Percentiles rank a stretch among this genome's conserved stretches.
phyloP scores from a whole-genome alignment of 352 stramenopile species.

The Phytophthora rubi region DNA sequence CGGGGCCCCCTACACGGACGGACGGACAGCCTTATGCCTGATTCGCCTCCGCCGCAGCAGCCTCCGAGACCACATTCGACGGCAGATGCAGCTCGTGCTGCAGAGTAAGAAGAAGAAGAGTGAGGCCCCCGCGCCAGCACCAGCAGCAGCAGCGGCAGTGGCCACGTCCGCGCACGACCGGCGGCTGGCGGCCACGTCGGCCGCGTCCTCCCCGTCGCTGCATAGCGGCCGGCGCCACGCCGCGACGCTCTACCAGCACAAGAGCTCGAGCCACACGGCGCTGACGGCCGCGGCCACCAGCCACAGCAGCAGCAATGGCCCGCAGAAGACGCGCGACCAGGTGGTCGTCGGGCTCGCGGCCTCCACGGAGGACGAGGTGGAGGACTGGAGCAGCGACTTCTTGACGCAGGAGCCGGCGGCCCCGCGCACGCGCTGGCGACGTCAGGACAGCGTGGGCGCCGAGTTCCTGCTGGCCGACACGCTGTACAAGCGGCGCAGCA shows the following conservation, averaged over 20 bases:
- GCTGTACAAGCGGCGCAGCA: constrained; percentile 38
- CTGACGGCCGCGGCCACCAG: background rate
- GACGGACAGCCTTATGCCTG: constrained; percentile 31
- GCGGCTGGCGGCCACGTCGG: constrained; percentile 17
- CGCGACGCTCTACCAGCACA: constrained; percentile 28
- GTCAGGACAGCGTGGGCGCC: constrained; percentile 41
- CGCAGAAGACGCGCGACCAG: constrained; percentile 41
- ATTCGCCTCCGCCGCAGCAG: constrained; percentile 9
- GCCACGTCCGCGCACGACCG: background rate
- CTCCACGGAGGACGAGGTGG: constrained; percentile 67
- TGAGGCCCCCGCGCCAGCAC: constrained; percentile 12
- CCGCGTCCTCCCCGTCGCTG: constrained; percentile 16
- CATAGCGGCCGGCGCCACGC: constrained; percentile 17
- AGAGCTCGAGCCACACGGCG: constrained; percentile 10
- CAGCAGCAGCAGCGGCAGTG: background rate
- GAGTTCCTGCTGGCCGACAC: constrained; percentile 34
- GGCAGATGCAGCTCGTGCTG: constrained; percentile 40
- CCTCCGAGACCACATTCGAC: background rate
- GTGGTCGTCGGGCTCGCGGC: constrained; percentile 79
- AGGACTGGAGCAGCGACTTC: constrained; percentile 83
- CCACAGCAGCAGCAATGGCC: too few species aligned
- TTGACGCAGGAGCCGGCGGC: constrained; percentile 16
- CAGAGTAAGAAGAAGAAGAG: constrained; percentile 34
- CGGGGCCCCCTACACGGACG: background rate
- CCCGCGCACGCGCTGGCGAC: constrained; percentile 40